Evolutionary conservation across 768 basidiomycete species (phyloP).

Genomic region (Auriscalpium vulgare): DNA sequence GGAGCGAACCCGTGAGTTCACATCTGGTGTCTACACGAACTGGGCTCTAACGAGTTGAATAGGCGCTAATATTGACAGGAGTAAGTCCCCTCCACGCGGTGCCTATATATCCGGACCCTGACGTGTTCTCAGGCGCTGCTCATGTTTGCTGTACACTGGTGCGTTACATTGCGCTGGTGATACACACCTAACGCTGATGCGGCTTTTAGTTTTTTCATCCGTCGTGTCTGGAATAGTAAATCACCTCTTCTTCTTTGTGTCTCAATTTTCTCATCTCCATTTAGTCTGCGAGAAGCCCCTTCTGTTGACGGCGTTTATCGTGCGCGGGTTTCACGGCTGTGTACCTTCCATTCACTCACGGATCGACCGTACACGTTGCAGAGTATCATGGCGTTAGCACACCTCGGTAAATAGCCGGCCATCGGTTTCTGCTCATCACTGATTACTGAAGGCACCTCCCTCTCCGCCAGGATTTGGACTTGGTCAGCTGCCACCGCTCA

Average conservation of each 20-base stretch:
- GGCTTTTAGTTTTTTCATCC: neutral
- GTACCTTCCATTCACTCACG: too few relatives aligned
- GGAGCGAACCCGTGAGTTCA: neutral
- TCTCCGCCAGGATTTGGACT: neutral
- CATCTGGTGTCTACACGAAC: too few relatives aligned
- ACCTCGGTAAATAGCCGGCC: neutral
- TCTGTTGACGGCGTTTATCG: neutral
- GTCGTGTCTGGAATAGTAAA: neutral
- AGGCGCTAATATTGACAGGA: neutral
- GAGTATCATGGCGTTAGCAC: neutral
- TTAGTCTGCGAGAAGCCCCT: neutral
- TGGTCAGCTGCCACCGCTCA: neutral
- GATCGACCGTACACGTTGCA: neutral
- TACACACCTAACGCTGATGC: neutral
- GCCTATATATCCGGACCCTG: neutral
- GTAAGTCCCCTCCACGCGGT: neutral
- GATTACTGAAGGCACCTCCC: neutral
- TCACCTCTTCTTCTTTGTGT: neutral
- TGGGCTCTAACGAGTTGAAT: neutral
- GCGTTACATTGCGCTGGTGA: neutral
- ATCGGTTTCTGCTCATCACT: neutral
- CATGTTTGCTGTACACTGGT: constrained; percentile 1
- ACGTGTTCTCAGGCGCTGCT: neutral
- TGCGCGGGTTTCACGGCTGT: neutral
- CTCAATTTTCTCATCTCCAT: neutral